A percentile compares a stretch with the other conserved stretches of the same genome.
phyloP scores from a whole-genome alignment of 441 rosid species.

The Populus tomentosa region DNA sequence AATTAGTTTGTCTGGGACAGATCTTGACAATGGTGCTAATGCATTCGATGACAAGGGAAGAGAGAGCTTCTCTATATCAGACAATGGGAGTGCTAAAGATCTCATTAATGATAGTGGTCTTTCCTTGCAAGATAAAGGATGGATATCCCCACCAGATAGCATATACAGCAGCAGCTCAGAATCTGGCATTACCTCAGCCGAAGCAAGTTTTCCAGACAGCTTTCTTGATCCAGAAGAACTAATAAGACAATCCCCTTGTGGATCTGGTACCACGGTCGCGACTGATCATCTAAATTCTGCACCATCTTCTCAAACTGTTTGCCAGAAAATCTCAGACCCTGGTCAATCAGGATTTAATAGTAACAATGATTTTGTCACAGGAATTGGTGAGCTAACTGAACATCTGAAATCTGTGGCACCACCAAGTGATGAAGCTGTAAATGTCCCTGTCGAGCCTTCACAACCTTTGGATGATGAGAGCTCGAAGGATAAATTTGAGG shows the following conservation, averaged over 20 bases:
- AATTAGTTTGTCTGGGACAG: conserved; percentile 46
- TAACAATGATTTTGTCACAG: conserved; percentile 23
- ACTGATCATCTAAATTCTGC: conserved; percentile 18
- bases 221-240: conserved; percentile 33
- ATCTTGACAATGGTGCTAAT: conserved; percentile 37
- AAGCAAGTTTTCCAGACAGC: conserved; percentile 39
- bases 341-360: conserved; percentile 21
- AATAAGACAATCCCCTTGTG: conserved; percentile 27
- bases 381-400: conserved; percentile 30
- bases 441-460: conserved; percentile 27
- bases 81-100: conserved; percentile 41
- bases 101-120: conserved; percentile 30
- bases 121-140: conserved; percentile 60
- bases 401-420: conserved; percentile 23
- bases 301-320: conserved; percentile 41
- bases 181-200: conserved; percentile 42
- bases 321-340: conserved; percentile 25
- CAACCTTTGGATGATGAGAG: conserved; percentile 32
- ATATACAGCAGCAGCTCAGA: conserved; percentile 53
- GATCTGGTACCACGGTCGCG: conserved; percentile 24
- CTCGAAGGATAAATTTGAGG: conserved; percentile 34
- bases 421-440: conserved; percentile 28
- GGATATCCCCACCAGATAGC: conserved; percentile 87
- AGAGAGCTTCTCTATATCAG: conserved; percentile 43
- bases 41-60: conserved; percentile 43